Evolutionary conservation across 1,284 basidiomycete genomes (phyloP), one percentile per base, ranked within the genome.

Genomic region (Marasmius sp.): DNA sequence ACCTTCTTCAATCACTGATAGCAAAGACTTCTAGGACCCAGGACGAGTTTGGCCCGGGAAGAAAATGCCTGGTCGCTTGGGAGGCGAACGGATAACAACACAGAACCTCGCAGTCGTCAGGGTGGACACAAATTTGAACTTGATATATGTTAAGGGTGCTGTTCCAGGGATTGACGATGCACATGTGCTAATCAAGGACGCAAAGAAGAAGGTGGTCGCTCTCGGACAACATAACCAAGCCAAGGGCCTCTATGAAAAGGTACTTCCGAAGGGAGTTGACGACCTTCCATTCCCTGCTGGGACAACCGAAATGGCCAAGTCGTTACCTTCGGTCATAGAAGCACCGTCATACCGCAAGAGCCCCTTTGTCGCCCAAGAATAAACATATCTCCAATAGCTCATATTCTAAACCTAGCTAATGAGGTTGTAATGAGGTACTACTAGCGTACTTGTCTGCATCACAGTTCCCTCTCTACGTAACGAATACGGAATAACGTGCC

Each of bases 21-120:
- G 49, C 20, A 12, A 43, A 3, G 20, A 27, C 62, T 68, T 65
- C 12, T 68, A 96, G 93, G 94, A 97, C 71, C 96, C 96, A 41
- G 96, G 95, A 58, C 88, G 95, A 72, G 85, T 98, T 14, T 94
- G 93, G 81, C 96, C 96, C 16, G 97, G 97, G 48, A 98, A 96
- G 79, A 98, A 98, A 81, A 99, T 98, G 97, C 89, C 97, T 9
- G 97, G 97, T 52, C 89, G 91, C 52, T 91, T 98, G 84, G 97
- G 97, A 59, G 91, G 88, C 63, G 82, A 86, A 67, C 89, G 90
- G 50, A 86, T 86, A 16, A 98, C 96, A 10, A 84, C 86, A 11
- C 95, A 97, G 74, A 99, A 98, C 74, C 86, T 98, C 36, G 79
- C 89, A 1, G 94, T 98, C 39, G 85, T 97, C 62, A 91, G 95